phyloP scores from a whole-genome alignment of 805 yeast genomes.

The Candida cerambycidarum region DNA sequence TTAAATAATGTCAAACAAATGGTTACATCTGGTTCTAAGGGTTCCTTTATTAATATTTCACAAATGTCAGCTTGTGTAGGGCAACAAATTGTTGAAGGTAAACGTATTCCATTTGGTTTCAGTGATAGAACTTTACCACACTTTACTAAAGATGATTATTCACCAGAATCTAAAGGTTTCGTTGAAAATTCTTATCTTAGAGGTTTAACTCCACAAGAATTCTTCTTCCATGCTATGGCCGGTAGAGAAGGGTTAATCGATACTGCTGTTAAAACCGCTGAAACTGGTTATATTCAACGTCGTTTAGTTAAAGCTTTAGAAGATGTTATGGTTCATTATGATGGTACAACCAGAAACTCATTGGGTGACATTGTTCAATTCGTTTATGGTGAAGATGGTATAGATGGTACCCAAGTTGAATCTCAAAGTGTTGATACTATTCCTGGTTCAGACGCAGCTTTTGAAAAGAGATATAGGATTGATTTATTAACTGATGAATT shows the following conservation, averaged over 20 bases:
- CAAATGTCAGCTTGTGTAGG: slow-evolving; percentile 99
- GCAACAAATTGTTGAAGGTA: slow-evolving; percentile 99
- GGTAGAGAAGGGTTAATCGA: slow-evolving; percentile 99
- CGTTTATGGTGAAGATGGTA: slow-evolving; percentile 98
- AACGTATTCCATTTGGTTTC: slow-evolving; percentile 97
- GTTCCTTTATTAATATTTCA: slow-evolving; percentile 97
- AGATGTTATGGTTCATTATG: slow-evolving; percentile 97
- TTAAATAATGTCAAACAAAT: slow-evolving; percentile 96
- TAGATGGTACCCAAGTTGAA: slow-evolving; percentile 97
- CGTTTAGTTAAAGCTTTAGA: slow-evolving; percentile 95
- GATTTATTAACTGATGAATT: slow-evolving; percentile 72
- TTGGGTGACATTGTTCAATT: slow-evolving; percentile 95
- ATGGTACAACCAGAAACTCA: slow-evolving; percentile 97
- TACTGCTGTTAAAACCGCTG: slow-evolving; percentile 99
- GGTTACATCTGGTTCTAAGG: slow-evolving; percentile 99
- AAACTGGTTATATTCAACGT: slow-evolving; percentile 97
- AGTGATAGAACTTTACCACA: slow-evolving; percentile 96
- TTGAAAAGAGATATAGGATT: slow-evolving; percentile 80
- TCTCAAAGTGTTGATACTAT: slow-evolving; percentile 93
- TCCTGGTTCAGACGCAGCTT: slow-evolving; percentile 84
- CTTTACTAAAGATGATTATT: slow-evolving; percentile 96
- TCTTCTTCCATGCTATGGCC: slow-evolving; percentile 99
- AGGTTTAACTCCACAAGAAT: slow-evolving; percentile 98
- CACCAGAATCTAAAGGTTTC: slow-evolving; percentile 98
- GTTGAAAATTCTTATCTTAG: slow-evolving; percentile 95